These are phyloP conservation scores for Ramaria sp. DNA, from an alignment of 768 basidiomycete species.

Conservation along the genomic window DNA sequence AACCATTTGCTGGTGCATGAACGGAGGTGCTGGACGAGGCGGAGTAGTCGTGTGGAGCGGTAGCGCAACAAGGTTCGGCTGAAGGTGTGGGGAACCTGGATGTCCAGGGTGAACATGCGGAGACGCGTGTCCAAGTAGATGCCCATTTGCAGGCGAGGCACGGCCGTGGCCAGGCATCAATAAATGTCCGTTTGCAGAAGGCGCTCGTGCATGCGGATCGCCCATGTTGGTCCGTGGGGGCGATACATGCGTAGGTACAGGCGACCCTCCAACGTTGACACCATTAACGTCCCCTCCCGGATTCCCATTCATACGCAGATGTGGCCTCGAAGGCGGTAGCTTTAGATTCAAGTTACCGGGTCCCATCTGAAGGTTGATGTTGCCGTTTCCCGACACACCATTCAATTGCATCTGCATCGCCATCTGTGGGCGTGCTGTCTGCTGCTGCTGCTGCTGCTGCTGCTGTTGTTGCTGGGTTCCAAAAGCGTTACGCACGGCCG, in stretches of 20 bases:
- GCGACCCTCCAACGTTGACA: background rate
- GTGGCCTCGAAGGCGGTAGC: background rate
- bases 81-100: background rate
- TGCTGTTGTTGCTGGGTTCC: background rate
- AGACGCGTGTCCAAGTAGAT: background rate
- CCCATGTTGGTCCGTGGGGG: background rate
- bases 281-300: background rate
- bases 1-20: constrained; percentile 1
- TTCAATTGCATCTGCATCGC: background rate
- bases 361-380: constrained; percentile 1
- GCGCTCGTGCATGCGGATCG: background rate
- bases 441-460: background rate
- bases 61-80: background rate
- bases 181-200: background rate
- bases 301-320: background rate
- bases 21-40: background rate
- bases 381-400: background rate
- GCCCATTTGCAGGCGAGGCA: background rate
- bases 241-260: background rate
- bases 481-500: background rate
- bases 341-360: background rate
- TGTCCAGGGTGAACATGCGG: background rate
- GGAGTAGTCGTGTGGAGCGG: background rate
- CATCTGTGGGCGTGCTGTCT: background rate
- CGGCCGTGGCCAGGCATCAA: background rate